A percentile compares a stretch with the other conserved stretches of the same genome.
phyloP scores from a whole-genome alignment of 306 rosid genomes.

The Comarum palustre region DNA sequence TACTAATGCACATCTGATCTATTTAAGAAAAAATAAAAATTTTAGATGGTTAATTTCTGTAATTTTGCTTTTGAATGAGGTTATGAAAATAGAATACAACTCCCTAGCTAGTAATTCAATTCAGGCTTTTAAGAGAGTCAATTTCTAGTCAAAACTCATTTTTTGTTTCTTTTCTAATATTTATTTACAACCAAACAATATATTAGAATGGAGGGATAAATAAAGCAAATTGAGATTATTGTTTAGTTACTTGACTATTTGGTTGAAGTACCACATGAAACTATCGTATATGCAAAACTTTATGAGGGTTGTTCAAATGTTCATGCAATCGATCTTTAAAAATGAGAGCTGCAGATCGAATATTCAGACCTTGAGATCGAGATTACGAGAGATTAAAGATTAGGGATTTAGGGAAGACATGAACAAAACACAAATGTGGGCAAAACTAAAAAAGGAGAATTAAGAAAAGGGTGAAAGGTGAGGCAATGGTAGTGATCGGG shows the following conservation, averaged over 20 bases:
- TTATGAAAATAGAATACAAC: too few species aligned
- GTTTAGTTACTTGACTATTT: not conserved
- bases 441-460: not conserved
- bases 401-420: conserved; percentile 6
- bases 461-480: conserved; percentile 20
- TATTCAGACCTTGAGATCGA: conserved; percentile 5
- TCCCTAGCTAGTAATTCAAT: too few species aligned
- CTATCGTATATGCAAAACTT: not conserved
- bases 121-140: too few species aligned
- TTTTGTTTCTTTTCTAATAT: too few species aligned
- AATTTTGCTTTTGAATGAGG: too few species aligned
- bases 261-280: not conserved
- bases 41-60: too few species aligned
- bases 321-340: not conserved
- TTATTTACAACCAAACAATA: too few species aligned
- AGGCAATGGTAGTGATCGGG: conserved; percentile 43
- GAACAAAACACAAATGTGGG: not conserved
- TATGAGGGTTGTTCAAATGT: not conserved
- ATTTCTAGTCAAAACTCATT: too few species aligned
- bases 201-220: too few species aligned
- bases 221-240: too few species aligned
- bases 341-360: conserved; percentile 1
- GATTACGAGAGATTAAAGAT: not conserved
- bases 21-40: too few species aligned
- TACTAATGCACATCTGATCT: too few species aligned